A percentile compares a stretch with the other conserved stretches of the same genome.
Evolutionary conservation across 2,329 filamentous ascomycete species (phyloP).

Genomic region (Emydomyces testavorans): DNA sequence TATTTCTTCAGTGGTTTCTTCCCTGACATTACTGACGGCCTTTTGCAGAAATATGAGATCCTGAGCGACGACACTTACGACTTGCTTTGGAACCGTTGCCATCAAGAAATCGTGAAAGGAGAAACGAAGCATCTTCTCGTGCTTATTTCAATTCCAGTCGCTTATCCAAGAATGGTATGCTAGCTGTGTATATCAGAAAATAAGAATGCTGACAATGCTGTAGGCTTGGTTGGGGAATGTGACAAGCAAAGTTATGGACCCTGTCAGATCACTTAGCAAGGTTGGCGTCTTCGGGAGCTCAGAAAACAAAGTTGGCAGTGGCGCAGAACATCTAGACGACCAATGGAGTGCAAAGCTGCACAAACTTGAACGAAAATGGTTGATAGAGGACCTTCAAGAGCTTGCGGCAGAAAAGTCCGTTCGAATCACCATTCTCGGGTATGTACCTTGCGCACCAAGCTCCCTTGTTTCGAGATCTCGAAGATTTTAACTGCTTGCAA

Average conservation of each 20-base stretch:
- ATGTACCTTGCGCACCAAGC: slow-evolving; percentile 17
- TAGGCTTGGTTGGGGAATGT: slow-evolving; percentile 55
- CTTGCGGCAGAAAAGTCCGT: slow-evolving; percentile 86
- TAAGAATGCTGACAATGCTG: slow-evolving; percentile 36
- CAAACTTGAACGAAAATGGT: slow-evolving; percentile 74
- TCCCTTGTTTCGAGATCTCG: slow-evolving; percentile 4
- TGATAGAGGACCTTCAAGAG: slow-evolving; percentile 86
- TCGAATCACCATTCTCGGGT: slow-evolving; percentile 77
- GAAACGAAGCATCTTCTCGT: slow-evolving; percentile 85
- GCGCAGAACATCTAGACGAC: slow-evolving; percentile 84
- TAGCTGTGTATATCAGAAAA: slow-evolving; percentile 4
- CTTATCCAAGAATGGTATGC: slow-evolving; percentile 60
- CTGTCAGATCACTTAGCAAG: slow-evolving; percentile 76
- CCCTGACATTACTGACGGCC: slow-evolving; percentile 3
- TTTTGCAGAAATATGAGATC: slow-evolving; percentile 55
- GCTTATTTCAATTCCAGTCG: slow-evolving; percentile 70
- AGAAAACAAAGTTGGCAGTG: slow-evolving; percentile 81
- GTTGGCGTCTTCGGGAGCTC: slow-evolving; percentile 67
- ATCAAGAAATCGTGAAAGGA: slow-evolving; percentile 68
- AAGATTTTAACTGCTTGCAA: slow-evolving; percentile 7
- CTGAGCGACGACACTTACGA: slow-evolving; percentile 72
- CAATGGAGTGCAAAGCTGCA: slow-evolving; percentile 96
- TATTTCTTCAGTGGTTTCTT: neutral
- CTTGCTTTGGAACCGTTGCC: slow-evolving; percentile 72
- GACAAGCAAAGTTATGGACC: slow-evolving; percentile 77